Conservation (phyloP, 228 moss, liverwort and hornwort species). For the Sphagnum magellanicum region DNA sequence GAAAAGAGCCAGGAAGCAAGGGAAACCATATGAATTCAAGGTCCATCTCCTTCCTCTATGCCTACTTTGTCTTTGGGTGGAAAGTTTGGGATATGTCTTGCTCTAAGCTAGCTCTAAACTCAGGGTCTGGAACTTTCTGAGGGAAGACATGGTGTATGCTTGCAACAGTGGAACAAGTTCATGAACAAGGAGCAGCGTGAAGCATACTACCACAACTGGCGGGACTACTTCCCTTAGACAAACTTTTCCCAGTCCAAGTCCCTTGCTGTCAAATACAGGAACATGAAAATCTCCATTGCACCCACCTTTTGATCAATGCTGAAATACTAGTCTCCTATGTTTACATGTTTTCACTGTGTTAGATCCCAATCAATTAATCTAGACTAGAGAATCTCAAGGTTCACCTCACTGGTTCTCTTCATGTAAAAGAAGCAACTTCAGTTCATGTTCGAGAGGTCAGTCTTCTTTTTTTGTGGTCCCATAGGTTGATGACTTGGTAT, state of each 20-base stretch:
- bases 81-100: background rate
- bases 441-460: too few relatives aligned
- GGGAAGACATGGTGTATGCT: background rate
- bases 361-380: too few relatives aligned
- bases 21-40: conserved; percentile 51
- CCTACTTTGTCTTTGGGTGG: background rate
- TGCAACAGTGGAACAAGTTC: conserved; percentile 84
- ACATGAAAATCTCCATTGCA: too few relatives aligned
- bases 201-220: conserved; percentile 95
- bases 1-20: conserved; percentile 58
- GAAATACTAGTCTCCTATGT: too few relatives aligned
- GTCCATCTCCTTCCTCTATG: conserved; percentile 9
- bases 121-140: background rate
- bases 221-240: conserved; percentile 82
- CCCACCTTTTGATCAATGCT: too few relatives aligned
- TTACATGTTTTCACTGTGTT: too few relatives aligned
- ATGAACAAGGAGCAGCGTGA: conserved; percentile 83
- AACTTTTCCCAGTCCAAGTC: conserved; percentile 6
- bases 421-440: too few relatives aligned
- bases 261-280: too few relatives aligned
- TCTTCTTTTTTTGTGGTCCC: too few relatives aligned
- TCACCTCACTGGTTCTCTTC: too few relatives aligned
- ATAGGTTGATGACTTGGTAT: too few relatives aligned
- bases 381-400: too few relatives aligned
- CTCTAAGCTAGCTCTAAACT: background rate